Percentiles rank a stretch among this genome's conserved stretches.
Conservation (phyloP, 2,329 filamentous ascomycete genomes). For the Colletotrichum sp. region DNA sequence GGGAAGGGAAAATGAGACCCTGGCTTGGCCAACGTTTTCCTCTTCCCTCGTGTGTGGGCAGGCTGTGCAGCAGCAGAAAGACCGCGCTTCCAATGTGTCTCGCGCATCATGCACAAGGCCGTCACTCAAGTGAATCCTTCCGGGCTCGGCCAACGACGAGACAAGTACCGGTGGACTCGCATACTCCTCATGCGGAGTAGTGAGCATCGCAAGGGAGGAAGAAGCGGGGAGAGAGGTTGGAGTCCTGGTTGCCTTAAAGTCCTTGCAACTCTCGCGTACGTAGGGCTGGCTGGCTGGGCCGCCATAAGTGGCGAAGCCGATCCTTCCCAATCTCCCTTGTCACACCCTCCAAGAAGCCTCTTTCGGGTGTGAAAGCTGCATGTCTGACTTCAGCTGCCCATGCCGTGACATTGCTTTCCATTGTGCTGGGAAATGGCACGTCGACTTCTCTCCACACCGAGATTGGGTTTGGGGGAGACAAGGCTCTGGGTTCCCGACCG, state of each 20-base stretch:
- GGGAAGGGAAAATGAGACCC: background rate
- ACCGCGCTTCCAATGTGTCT: background rate
- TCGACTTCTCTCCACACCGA: background rate
- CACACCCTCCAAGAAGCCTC: background rate
- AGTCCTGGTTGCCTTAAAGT: background rate
- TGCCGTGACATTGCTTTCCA: background rate
- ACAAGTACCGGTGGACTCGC: background rate
- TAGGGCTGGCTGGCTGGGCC: background rate
- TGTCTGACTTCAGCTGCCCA: background rate
- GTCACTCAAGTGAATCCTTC: slow-evolving; percentile 2
- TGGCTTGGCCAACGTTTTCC: background rate
- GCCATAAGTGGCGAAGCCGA: slow-evolving; percentile 2
- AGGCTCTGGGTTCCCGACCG: background rate
- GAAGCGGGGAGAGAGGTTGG: background rate
- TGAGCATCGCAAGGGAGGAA: background rate
- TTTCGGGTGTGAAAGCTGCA: background rate
- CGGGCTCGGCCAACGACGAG: background rate
- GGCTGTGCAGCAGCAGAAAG: background rate
- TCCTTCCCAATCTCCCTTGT: background rate
- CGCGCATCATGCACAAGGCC: background rate
- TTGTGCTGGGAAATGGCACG: background rate
- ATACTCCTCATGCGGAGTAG: background rate
- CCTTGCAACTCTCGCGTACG: background rate
- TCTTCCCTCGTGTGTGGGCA: background rate
- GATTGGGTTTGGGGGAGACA: background rate